Base-by-base conservation (phyloP, 225 moss, liverwort and hornwort genomes). In the Sphagnum tenellum region DNA sequence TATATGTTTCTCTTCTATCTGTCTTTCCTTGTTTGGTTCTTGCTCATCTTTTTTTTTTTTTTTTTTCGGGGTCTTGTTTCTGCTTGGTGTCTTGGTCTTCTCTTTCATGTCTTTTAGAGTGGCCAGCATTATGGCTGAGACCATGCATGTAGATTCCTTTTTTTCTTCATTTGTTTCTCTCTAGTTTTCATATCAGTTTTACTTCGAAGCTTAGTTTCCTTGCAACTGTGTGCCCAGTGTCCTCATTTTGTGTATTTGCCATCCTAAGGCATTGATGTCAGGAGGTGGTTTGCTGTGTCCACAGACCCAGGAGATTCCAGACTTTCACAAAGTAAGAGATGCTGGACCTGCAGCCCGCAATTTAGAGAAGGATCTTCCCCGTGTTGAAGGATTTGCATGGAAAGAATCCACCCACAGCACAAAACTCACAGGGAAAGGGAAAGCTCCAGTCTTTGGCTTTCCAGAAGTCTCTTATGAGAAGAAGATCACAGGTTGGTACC, bases 321-420 rank as follows among this genome's bases (percentile, higher is more conserved):
- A 69, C 50, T 59, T 64, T 70, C 81, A 76, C 59, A 65, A 61
- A 45, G 60, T 56, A 12, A 81, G 81, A 76, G 91, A 87, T 80
- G 84, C 91, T 72, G 91, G 91, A 64, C 91, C 94, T 60, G 89
- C 91, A 59, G 81, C 87, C 64, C 82, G 87, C 57, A 81, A 65
- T 65, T n/a, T 80, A 47, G 78, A 83, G 68, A 75, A 73, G 55
- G 88, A 86, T 9, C 75, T 83, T 12, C 79, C 78, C 12, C 69
- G 68, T 61, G 77, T 76, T 67, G 81, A 78, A 48, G 86, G 75
- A 12, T 70, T 67, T 64, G 61, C 79, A 55, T 66, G 75, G 68
- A 95, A 84, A 67, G 75, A 75, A 54, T 55, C 71, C 55, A 89
- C 89, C 10, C 62, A 79, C 50, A 71, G 71, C 51, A 55, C 78